These are phyloP conservation scores for Sclerotinia sclerotiorum DNA, from an alignment of 2,329 filamentous ascomycete species.

Conservation along the genomic window DNA sequence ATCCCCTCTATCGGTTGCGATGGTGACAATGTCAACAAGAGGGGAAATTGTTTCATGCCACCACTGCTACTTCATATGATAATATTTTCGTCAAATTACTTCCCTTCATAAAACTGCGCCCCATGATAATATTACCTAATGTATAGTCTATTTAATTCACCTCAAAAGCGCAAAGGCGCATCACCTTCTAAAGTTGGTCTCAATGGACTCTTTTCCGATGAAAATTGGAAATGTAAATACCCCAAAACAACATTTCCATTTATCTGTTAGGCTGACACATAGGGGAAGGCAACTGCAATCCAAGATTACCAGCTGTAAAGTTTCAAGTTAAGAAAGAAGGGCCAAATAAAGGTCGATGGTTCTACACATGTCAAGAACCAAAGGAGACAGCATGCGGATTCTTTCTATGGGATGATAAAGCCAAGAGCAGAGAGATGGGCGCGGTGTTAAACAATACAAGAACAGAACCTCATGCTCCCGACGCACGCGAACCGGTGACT, in stretches of 20 bases:
- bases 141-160: conserved; percentile 16
- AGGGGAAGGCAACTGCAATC: conserved; percentile 24
- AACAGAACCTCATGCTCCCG: conserved; percentile 42
- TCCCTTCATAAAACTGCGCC: neutral
- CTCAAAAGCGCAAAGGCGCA: conserved; percentile 17
- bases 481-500: conserved; percentile 22
- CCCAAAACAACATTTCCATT: too few relatives aligned
- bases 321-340: conserved; percentile 50
- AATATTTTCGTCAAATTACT: neutral
- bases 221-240: conserved; percentile 23
- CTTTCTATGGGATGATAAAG: conserved; percentile 59
- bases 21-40: conserved; percentile 15
- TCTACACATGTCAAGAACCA: conserved; percentile 55
- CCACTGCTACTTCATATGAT: neutral
- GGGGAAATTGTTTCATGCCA: neutral
- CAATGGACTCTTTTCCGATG: conserved; percentile 26
- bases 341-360: conserved; percentile 51
- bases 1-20: conserved; percentile 3
- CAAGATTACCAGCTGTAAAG: conserved; percentile 23
- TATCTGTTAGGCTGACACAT: neutral
- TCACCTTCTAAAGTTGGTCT: conserved; percentile 16
- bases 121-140: neutral
- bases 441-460: conserved; percentile 48
- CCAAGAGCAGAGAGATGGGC: conserved; percentile 46
- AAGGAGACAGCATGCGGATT: conserved; percentile 51